Base-by-base conservation (phyloP, 1,139 yeast species). In the Arxiozyma slooffiae region DNA sequence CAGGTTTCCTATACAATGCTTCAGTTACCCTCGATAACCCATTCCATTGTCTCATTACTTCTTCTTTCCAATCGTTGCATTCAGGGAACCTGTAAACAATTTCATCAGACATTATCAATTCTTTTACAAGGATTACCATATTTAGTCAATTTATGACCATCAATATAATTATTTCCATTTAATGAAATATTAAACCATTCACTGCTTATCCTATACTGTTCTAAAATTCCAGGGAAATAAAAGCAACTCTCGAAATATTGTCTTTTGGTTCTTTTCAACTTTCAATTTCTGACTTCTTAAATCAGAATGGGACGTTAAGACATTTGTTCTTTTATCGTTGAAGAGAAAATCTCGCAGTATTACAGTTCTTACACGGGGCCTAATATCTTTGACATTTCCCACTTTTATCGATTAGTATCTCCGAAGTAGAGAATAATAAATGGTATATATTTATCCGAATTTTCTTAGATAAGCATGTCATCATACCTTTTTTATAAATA, bases 311-410 rank as follows among this genome's bases (percentile, higher is more conserved):
- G 84, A 80, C 3, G 87, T 75, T 50, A 86, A 64, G 9, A 84
- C 79, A 60, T 85, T 87, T 42, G 83, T 81, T 52, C 78, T 73
- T 54, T 76, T 77, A 61, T 85, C 86, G 61, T 80, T 74, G 61
- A 86, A 87, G 45, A 87, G 68, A 69, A 85, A 87, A 16, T 90
- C 94, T 49, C 95, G 75, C 59, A 73, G 79, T 16, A 85, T 80
- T 55, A 87, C 78, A 0, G 94, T 83, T 57, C 95, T 71, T 49
- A 83, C 57, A 70, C 76, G 17, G 86, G 95, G 61, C 14, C 17
- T 38, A 6, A 20, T 11, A n/a, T 22, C 44, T 34, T 42, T 26
- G 2, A 30, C 14, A 11, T 20, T 21, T 23, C 43, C n/a, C 47
- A 17, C 34, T 41, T 39, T 69, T 65, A 9, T 59, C 47, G 9